Evolutionary conservation across 306 rosid species (phyloP).

Genomic region (Comarum palustre): DNA sequence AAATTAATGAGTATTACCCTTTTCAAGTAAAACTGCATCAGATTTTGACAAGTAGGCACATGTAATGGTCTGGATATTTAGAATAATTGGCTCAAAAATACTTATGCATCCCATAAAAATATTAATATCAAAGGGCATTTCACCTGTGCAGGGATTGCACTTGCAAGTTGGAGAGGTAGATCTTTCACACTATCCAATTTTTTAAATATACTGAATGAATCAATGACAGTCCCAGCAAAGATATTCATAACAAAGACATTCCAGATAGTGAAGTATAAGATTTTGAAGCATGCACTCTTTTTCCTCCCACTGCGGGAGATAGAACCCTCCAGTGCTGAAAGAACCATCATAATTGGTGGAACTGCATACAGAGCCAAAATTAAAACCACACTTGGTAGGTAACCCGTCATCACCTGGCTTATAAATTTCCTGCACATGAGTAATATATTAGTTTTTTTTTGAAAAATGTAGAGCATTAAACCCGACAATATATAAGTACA

Average conservation of each 20-base stretch:
- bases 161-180: conserved; percentile 73
- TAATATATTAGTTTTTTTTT: conserved; percentile 21
- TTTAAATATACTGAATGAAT: conserved; percentile 48
- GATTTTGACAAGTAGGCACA: background rate
- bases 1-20: background rate
- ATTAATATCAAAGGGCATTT: conserved; percentile 18
- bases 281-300: conserved; percentile 81
- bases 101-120: background rate
- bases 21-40: background rate
- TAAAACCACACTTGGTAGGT: conserved; percentile 89
- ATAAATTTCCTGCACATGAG: conserved; percentile 50
- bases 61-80: background rate
- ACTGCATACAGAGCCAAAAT: conserved; percentile 56
- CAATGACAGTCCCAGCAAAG: conserved; percentile 73
- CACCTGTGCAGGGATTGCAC: conserved; percentile 89
- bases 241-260: conserved; percentile 87
- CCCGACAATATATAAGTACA: background rate
- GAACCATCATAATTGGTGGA: conserved; percentile 79
- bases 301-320: conserved; percentile 88
- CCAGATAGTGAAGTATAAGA: conserved; percentile 88
- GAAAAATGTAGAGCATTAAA: background rate
- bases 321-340: conserved; percentile 73
- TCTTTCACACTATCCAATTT: conserved; percentile 53
- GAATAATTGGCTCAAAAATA: background rate
- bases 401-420: conserved; percentile 76